These are phyloP conservation scores for Saccharum spontaneum DNA, from an alignment of 176 grass and related monocot genomes.

Conservation along the genomic window DNA sequence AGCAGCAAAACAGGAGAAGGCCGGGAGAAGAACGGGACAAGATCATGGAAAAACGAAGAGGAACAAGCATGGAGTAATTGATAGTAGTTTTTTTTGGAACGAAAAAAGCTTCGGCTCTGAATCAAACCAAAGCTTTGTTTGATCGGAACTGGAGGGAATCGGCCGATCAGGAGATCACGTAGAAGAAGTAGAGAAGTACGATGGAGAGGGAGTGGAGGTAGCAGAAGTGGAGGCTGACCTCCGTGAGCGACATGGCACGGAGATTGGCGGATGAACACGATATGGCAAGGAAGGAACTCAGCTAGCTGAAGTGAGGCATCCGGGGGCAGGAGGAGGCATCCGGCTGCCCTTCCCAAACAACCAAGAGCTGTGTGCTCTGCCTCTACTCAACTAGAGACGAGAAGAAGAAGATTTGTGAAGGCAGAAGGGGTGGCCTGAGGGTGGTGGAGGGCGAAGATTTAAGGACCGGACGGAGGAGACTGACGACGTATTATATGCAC, in stretches of 20 bases:
- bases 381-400: background rate
- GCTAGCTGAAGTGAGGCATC: background rate
- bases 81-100: conserved; percentile 10
- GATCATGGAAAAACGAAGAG: conserved; percentile 8
- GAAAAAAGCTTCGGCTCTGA: conserved; percentile 14
- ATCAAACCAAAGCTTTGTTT: conserved; percentile 31
- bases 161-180: conserved; percentile 71
- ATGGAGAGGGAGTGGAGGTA: conserved; percentile 94
- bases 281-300: background rate
- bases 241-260: conserved; percentile 39
- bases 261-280: background rate
- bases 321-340: background rate
- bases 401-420: background rate
- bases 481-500: background rate
- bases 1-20: background rate
- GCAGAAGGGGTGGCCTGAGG: background rate
- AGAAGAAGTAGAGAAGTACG: conserved; percentile 90
- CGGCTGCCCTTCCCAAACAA: background rate
- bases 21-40: background rate
- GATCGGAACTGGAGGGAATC: background rate
- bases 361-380: background rate
- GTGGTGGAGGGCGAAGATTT: background rate
- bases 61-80: background rate
- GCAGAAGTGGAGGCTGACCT: conserved; percentile 54
- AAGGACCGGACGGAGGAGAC: background rate